Conservation (phyloP, 2,329 filamentous ascomycete genomes). For the Fusarium goolgardi region DNA sequence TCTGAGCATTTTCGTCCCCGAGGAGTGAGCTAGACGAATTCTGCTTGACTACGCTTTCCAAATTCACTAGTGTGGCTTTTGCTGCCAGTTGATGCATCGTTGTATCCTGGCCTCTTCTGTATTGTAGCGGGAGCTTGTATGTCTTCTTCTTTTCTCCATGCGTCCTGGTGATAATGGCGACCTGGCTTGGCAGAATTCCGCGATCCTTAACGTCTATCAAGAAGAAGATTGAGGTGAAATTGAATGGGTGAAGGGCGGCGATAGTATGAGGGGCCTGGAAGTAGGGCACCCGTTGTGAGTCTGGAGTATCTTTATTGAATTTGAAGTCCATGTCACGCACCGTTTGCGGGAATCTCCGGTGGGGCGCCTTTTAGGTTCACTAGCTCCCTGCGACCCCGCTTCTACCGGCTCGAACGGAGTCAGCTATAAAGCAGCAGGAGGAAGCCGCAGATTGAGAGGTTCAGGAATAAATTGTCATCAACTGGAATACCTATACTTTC, state of each 20-base stretch:
- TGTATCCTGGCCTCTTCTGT: neutral
- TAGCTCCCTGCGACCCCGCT: too few species aligned
- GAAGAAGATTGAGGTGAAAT: neutral
- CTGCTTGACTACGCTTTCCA: neutral
- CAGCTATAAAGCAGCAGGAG: too few species aligned
- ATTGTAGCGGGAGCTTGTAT: neutral
- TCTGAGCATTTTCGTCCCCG: fast-evolving
- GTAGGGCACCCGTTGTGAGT: neutral
- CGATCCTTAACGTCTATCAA: neutral
- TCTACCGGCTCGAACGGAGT: too few species aligned
- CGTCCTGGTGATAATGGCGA: fast-evolving
- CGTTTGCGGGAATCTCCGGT: too few species aligned
- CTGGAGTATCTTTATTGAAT: fast-evolving
- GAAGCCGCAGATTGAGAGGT: too few species aligned
- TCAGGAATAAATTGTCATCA: too few species aligned
- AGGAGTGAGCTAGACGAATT: fast-evolving
- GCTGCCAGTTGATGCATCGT: neutral
- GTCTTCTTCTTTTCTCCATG: neutral
- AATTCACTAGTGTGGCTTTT: neutral
- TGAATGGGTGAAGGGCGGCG: neutral
- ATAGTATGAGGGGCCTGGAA: neutral
- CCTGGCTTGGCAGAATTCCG: fast-evolving
- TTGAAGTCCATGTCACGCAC: neutral
- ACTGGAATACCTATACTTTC: too few species aligned
- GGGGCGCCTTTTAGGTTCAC: too few species aligned